These are phyloP conservation scores for Penicillium cinerascens DNA, from an alignment of 495 filamentous ascomycete species.

Conservation along the genomic window DNA sequence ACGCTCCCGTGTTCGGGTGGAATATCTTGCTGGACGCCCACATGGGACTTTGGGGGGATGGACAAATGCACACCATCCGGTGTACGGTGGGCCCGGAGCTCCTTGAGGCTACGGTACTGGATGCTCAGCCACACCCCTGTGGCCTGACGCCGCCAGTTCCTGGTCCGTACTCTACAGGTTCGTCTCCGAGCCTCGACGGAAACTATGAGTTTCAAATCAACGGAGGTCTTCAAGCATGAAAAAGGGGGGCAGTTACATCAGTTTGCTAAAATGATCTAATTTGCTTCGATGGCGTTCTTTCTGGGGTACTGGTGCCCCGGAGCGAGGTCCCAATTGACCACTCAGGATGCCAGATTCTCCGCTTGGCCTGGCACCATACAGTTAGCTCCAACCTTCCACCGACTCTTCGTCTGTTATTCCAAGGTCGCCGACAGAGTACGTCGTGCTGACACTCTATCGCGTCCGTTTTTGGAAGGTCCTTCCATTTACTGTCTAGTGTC, in stretches of 20 bases:
- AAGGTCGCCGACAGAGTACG: neutral
- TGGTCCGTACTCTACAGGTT: neutral
- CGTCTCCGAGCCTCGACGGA: neutral
- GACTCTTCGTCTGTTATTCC: neutral
- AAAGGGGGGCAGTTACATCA: neutral
- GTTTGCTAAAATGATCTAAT: neutral
- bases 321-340: neutral
- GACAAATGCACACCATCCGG: neutral
- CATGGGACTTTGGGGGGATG: neutral
- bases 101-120: neutral
- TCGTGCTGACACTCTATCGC: neutral
- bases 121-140: constrained; percentile 3
- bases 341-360: neutral
- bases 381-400: neutral
- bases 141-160: neutral
- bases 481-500: neutral
- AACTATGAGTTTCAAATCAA: too few species aligned
- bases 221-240: neutral
- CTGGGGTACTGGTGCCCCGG: neutral
- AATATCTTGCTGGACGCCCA: neutral
- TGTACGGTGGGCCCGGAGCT: neutral
- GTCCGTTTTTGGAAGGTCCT: neutral
- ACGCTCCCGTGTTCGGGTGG: neutral
- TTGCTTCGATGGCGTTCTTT: neutral
- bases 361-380: neutral